Conservation (phyloP, 495 filamentous ascomycete genomes). For the Filosporella fistucella region DNA sequence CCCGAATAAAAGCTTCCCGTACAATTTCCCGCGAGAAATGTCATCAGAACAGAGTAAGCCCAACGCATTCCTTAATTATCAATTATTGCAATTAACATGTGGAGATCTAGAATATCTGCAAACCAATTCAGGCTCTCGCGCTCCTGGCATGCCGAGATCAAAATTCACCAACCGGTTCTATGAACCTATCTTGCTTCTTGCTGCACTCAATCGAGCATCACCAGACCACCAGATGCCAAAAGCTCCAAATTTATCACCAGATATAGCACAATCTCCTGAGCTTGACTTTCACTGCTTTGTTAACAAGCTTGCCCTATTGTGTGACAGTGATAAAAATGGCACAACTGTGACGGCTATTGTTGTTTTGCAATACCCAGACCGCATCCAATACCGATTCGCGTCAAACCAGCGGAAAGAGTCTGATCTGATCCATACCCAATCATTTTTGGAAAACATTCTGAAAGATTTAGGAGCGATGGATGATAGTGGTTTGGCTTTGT, state of each 20-base stretch:
- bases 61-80: no score
- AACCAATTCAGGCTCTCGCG: not conserved
- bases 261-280: slow-evolving; percentile 14
- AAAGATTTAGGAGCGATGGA: not conserved
- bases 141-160: no score
- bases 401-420: slow-evolving; percentile 15
- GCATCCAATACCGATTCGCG: slow-evolving; percentile 19
- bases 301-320: slow-evolving; percentile 28
- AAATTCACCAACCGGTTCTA: slow-evolving; percentile 5
- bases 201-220: not conserved
- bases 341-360: slow-evolving; percentile 22
- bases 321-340: slow-evolving; percentile 14
- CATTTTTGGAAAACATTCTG: slow-evolving; percentile 7
- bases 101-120: no score
- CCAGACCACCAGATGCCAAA: not conserved
- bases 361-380: slow-evolving; percentile 13
- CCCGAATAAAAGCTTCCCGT: no score
- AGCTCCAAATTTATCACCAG: not conserved
- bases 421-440: not conserved
- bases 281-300: slow-evolving; percentile 21
- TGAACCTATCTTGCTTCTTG: slow-evolving; percentile 5
- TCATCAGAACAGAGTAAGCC: no score
- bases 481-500: not conserved
- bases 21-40: no score
- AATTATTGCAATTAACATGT: no score